These are phyloP conservation scores for Xylaria sp. DNA, from an alignment of 2,329 filamentous ascomycete genomes.

Conservation along the genomic window DNA sequence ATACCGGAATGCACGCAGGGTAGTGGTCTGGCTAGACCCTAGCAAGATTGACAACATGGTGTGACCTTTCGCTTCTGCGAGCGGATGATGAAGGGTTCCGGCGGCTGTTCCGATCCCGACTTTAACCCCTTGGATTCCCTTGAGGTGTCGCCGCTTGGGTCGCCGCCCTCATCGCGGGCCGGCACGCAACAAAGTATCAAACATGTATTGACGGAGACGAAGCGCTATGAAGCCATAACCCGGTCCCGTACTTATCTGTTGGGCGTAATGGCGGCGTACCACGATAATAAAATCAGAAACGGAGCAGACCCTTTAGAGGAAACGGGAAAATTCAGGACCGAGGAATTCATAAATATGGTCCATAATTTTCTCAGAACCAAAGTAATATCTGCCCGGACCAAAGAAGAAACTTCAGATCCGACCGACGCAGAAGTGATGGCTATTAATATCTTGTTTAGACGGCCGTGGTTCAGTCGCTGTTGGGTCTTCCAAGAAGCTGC, in stretches of 20 bases:
- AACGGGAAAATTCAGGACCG: background rate
- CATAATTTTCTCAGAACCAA: too few species aligned
- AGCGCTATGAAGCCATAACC: background rate
- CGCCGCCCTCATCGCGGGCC: background rate
- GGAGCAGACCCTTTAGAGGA: background rate
- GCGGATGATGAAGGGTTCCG: background rate
- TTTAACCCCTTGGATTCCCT: too few species aligned
- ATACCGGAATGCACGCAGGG: background rate
- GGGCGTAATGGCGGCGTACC: background rate
- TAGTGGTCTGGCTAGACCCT: background rate
- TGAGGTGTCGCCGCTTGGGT: too few species aligned
- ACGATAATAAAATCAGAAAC: background rate
- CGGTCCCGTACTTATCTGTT: background rate
- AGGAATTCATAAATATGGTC: too few species aligned
- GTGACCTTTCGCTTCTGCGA: background rate
- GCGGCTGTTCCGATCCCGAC: too few species aligned
- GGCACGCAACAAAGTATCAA: background rate
- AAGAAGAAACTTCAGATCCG: background rate
- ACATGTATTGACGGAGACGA: background rate
- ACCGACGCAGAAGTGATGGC: background rate
- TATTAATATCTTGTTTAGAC: background rate
- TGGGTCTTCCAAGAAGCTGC: constrained; percentile 7
- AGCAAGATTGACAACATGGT: background rate
- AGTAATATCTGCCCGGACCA: too few species aligned
- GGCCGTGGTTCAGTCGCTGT: constrained; percentile 7